Percentiles rank a stretch among this genome's conserved stretches.
These are phyloP conservation scores for Candida tammaniensis DNA, from an alignment of 805 yeast genomes.

Conservation along the genomic window DNA sequence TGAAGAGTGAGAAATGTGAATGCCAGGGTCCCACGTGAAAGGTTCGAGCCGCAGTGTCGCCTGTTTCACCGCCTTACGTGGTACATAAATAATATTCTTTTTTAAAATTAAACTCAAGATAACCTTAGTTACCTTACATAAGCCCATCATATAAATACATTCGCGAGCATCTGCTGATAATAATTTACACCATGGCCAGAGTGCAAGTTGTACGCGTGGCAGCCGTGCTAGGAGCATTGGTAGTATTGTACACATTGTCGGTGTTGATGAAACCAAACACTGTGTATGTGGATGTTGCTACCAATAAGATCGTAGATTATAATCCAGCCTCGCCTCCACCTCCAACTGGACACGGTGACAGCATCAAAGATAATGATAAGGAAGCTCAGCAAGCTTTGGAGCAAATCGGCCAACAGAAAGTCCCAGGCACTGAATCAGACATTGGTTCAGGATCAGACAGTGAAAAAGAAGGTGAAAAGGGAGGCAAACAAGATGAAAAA, in stretches of 20 bases:
- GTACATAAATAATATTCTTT: too few relatives aligned
- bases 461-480: not conserved
- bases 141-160: too few relatives aligned
- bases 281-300: slow-evolving; percentile 15
- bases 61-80: too few relatives aligned
- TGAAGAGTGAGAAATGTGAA: too few relatives aligned
- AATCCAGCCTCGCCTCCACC: slow-evolving; percentile 3
- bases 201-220: slow-evolving; percentile 11
- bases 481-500: not conserved
- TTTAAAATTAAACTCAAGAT: too few relatives aligned
- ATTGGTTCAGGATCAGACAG: not conserved
- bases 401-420: slow-evolving; percentile 11
- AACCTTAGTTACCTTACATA: too few relatives aligned
- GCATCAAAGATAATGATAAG: slow-evolving; percentile 11
- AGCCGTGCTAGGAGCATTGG: slow-evolving; percentile 13
- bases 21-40: too few relatives aligned
- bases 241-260: slow-evolving; percentile 13
- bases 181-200: slow-evolving; percentile 15
- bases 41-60: too few relatives aligned
- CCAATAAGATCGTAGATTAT: slow-evolving; percentile 14
- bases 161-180: too few relatives aligned
- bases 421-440: too few relatives aligned
- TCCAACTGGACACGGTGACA: not conserved
- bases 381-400: slow-evolving; percentile 12
- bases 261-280: slow-evolving; percentile 11